These are phyloP conservation scores for Artemisia argyi DNA, from an alignment of 129 eudicot genomes.

Conservation along the genomic window DNA sequence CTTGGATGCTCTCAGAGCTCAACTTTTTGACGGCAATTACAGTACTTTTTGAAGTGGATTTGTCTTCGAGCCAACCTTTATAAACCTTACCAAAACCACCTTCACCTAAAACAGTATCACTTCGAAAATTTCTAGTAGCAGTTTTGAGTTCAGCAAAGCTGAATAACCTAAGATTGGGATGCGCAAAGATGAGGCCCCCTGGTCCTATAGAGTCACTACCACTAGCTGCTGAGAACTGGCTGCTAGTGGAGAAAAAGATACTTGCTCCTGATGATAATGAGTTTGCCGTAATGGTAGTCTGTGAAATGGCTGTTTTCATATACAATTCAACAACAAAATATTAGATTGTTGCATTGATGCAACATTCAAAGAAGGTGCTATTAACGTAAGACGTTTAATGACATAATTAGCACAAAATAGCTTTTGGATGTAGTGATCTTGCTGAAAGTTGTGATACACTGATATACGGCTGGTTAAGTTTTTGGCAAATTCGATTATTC, in stretches of 20 bases:
- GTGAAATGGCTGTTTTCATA: constrained; percentile 40
- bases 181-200: constrained; percentile 43
- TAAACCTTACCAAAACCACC: constrained; percentile 64
- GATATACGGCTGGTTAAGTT: no score
- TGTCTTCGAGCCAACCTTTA: constrained; percentile 61
- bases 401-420: no score
- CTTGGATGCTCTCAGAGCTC: constrained; percentile 46
- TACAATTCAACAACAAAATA: constrained; percentile 1
- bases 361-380: not conserved
- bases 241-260: constrained; percentile 26
- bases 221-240: constrained; percentile 42
- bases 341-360: not conserved
- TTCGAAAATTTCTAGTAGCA: constrained; percentile 49
- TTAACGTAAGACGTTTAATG: no score
- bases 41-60: constrained; percentile 25
- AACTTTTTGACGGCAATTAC: constrained; percentile 46
- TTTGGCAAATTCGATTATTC: no score
- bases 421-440: no score
- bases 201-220: constrained; percentile 28
- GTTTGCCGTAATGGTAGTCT: constrained; percentile 33
- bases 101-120: constrained; percentile 54
- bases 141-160: constrained; percentile 46
- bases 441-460: no score
- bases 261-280: constrained; percentile 44
- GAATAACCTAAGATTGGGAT: constrained; percentile 47